These are phyloP conservation scores for Lentithecium fluviatile DNA, from an alignment of 495 filamentous ascomycete genomes.

Conservation along the genomic window DNA sequence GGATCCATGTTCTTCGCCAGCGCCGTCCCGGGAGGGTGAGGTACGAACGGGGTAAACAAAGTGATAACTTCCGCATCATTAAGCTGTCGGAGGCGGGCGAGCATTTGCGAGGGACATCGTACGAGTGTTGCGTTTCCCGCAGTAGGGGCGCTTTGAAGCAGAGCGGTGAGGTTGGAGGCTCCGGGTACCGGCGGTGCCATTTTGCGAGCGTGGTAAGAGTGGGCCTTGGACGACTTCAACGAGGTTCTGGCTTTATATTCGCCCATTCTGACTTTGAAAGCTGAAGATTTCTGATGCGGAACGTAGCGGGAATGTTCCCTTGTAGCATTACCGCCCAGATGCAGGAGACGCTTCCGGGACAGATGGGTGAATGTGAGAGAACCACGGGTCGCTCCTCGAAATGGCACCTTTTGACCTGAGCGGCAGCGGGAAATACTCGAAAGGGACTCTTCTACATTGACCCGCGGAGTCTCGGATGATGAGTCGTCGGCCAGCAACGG, in stretches of 20 bases:
- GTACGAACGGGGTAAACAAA: slow-evolving; percentile 38
- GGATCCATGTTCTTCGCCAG: slow-evolving; percentile 40
- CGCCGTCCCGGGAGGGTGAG: slow-evolving; percentile 24
- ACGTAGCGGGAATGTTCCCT: neutral
- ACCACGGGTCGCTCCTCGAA: too few relatives aligned
- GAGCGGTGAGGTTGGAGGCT: slow-evolving; percentile 19
- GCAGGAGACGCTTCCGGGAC: neutral
- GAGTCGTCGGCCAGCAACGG: neutral
- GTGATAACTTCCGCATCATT: slow-evolving; percentile 28
- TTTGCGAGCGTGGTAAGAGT: slow-evolving; percentile 7
- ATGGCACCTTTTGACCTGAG: too few relatives aligned
- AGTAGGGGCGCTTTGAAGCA: slow-evolving; percentile 12
- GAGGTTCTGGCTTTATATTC: slow-evolving; percentile 19
- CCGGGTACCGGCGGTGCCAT: slow-evolving; percentile 14
- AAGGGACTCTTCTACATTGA: too few relatives aligned
- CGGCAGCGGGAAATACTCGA: neutral
- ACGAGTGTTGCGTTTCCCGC: slow-evolving; percentile 17
- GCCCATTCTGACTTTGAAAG: slow-evolving; percentile 18
- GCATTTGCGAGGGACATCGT: slow-evolving; percentile 15
- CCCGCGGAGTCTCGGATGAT: too few relatives aligned
- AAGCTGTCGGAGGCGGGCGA: slow-evolving; percentile 25
- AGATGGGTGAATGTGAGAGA: neutral
- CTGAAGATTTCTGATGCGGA: slow-evolving; percentile 3
- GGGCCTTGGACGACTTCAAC: slow-evolving; percentile 10
- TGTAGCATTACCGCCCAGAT: too few relatives aligned